Base-by-base conservation (phyloP, 164 flowering plant species). In the Chimonanthus praecox region DNA sequence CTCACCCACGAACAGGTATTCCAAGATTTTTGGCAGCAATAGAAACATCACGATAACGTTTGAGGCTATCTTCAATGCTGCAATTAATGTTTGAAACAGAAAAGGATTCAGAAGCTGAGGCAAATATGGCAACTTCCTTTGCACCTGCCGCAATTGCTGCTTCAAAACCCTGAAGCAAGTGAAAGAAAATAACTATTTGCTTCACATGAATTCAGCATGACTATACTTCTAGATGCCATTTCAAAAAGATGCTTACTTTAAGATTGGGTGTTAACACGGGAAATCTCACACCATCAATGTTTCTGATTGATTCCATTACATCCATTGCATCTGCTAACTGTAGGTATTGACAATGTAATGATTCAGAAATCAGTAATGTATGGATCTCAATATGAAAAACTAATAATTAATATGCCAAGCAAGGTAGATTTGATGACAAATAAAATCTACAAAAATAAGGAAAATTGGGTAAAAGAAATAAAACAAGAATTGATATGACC, bases 131-230 rank as follows among this genome's bases (percentile, higher is more conserved):
- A 47, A 96, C 87, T 86, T 91, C 98, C 83, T 90, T 96, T 61
- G 93, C 98, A 76, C 99, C 99, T 72, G 97, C 94, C 72, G 92
- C 94, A 76, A 94, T 72, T 75, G 99, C 98, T 18, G 99, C 93
- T 83, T 86, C 89, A 82, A 94, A 94, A 46, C 99, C 98, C 98
- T 96, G 73, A 63, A 74, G 60, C 20, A 76, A 61, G 51, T 20
- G 43, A 68, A 15, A 66, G 3, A 67, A 46, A 33, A 73, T 49
- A 48, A 64, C 46, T 49, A 44, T 20, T 13, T 46, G 67, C 46
- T 18, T 69, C 65, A 71, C 43, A 77, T 44, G 20, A 33, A 33
- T 43, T 70, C 16, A 10, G 2, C 64, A 60, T 33, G 43, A 46
- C 15, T 47, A 58, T 45, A 51, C 16, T 5, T 4, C 58, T 33